A percentile compares a stretch with the other conserved stretches of the same genome.
Conservation (phyloP, 352 stramenopile genomes). For the Globisporangium cylindrosporum region DNA sequence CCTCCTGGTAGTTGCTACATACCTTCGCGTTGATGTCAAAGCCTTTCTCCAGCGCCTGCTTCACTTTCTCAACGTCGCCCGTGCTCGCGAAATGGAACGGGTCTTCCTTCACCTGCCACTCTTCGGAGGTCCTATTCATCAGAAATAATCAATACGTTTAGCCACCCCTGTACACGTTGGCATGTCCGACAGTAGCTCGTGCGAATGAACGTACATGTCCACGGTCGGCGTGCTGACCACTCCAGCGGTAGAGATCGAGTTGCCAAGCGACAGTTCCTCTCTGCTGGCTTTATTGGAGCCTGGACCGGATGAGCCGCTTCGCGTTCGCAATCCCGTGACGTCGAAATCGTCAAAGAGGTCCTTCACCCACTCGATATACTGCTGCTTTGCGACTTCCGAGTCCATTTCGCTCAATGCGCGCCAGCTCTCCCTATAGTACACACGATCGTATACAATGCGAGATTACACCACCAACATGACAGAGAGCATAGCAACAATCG, state of each 20-base stretch:
- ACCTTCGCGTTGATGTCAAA: conserved; percentile 49
- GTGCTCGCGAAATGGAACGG: conserved; percentile 73
- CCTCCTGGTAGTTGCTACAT: not conserved
- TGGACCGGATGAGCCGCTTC: conserved; percentile 16
- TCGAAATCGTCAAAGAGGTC: conserved; percentile 74
- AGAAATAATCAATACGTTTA: not conserved
- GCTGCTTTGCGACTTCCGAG: conserved; percentile 48
- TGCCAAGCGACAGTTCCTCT: conserved; percentile 31
- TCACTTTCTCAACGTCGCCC: conserved; percentile 52
- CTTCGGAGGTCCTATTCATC: conserved; percentile 53
- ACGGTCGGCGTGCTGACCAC: conserved; percentile 64
- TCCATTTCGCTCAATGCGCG: conserved; percentile 55
- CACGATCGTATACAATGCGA: not conserved
- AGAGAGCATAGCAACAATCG: not conserved
- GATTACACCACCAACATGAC: not conserved
- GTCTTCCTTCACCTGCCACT: conserved; percentile 74
- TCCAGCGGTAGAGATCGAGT: conserved; percentile 47
- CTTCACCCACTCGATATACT: conserved; percentile 69
- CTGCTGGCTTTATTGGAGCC: conserved; percentile 22
- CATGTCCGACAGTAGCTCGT: not conserved
- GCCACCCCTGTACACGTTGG: not conserved
- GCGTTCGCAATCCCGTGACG: conserved; percentile 30
- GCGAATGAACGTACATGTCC: conserved; percentile 44
- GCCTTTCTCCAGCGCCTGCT: conserved; percentile 34
- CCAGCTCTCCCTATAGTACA: conserved; percentile 56